Conservation (phyloP, 2,329 filamentous ascomycete genomes). For the Paraconiothyrium sp. region DNA sequence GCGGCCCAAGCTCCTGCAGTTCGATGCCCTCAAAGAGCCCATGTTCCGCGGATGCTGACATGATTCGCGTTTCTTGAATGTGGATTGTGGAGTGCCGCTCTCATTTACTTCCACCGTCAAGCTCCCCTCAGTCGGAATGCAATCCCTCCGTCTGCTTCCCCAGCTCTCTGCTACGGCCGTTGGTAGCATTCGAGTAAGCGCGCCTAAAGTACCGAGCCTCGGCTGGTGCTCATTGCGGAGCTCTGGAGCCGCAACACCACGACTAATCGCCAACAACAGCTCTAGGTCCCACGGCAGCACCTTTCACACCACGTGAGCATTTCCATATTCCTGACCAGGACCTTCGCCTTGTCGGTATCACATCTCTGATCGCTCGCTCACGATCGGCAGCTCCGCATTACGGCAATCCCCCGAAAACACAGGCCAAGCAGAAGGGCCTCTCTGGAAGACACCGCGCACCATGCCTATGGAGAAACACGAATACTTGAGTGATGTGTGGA, state of each 20-base stretch:
- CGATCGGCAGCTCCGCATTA: conserved; percentile 5
- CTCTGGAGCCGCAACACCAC: conserved; percentile 30
- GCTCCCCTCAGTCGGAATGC: background rate
- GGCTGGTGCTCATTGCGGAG: conserved; percentile 2
- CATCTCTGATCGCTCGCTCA: background rate
- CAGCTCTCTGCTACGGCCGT: conserved; percentile 7
- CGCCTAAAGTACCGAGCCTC: conserved; percentile 24
- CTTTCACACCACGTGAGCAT: conserved; percentile 26
- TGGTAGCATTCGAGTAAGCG: conserved; percentile 22
- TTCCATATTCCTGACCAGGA: conserved; percentile 15
- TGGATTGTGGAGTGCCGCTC: no score
- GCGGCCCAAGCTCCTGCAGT: conserved; percentile 22
- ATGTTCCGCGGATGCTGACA: background rate
- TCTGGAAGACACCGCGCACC: conserved; percentile 35
- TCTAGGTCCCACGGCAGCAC: conserved; percentile 27
- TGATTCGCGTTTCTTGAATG: background rate
- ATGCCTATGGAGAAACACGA: conserved; percentile 78
- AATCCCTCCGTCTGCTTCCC: conserved; percentile 8
- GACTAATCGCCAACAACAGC: conserved; percentile 15
- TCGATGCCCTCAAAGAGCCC: background rate
- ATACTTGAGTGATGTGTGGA: conserved; percentile 86
- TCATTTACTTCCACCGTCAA: background rate
- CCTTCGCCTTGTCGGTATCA: background rate
- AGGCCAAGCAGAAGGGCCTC: conserved; percentile 24
- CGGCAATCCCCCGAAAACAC: conserved; percentile 16